Evolutionary conservation across 2,329 filamentous ascomycete species (phyloP), one percentile per base, ranked within the genome.

Genomic region (Tolypocladium amazonense): DNA sequence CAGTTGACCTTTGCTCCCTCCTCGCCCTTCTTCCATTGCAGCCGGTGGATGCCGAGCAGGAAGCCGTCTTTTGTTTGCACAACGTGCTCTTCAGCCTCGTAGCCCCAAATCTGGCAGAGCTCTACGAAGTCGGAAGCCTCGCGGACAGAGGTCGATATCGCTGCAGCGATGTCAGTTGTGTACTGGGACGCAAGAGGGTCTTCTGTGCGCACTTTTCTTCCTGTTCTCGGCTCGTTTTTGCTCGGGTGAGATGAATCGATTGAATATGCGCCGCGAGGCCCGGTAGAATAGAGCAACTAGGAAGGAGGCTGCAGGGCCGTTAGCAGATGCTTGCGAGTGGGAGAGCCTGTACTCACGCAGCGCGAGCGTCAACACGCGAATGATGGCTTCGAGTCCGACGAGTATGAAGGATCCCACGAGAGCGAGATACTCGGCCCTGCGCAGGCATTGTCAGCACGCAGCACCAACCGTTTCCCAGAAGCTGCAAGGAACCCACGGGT

Each of bases 21-120:
- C 71, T 96, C 91, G 14, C 90, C 91, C 67, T 86, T 88, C 61
- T 82, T 84, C 83, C 89, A 95, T 25, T 89, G 90, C 55, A 99
- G 76, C 9, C 94, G 85, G 73, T 99, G 94, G 60, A 97, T 76
- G 11, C 93, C 93, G 20, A 99, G 83, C 53, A 99, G 79, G 70
- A 95, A 99, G 20, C 94, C 94, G 77, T 99, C 94, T 62, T 86
- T 87, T 2, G 94, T 99, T 74, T 96, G 92, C 14, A 96, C 89
- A 56, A 99, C 88, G 72, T 99, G 94, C 75, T 99, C 94, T 72
- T 99, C 94, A 7, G 93, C 90, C 66, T 90, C 88, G 74, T 97
- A 97, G 55, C 92, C 93, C 73, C 88, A 96, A 15, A 96, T 77
- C 45, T 87, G 88, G 74, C 93, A 97, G n/a, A 99, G 83, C 70